Percentiles rank a stretch among this genome's conserved stretches.
phyloP scores from a whole-genome alignment of 371 early-diverging fungal genomes.

The Dipsacomyces acuminosporus region DNA sequence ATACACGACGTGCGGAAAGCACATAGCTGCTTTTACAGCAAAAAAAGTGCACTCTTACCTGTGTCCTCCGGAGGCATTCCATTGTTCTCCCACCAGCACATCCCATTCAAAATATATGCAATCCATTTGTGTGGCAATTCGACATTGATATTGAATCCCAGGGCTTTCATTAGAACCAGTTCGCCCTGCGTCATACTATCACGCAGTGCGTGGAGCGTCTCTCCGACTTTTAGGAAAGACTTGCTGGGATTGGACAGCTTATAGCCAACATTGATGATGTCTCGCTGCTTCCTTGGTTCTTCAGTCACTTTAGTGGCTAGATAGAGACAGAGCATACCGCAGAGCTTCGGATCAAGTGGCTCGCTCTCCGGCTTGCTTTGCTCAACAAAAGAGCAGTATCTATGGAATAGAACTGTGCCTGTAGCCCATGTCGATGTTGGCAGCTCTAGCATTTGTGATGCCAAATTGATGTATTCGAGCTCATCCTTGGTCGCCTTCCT shows the following conservation, averaged over 20 bases:
- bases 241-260: conserved; percentile 7
- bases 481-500: conserved; percentile 5
- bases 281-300: conserved; percentile 63
- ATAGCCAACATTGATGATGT: conserved; percentile 65
- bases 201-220: conserved; percentile 11
- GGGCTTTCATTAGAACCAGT: conserved; percentile 13
- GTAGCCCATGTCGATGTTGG: conserved; percentile 32
- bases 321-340: conserved; percentile 72
- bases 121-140: conserved; percentile 30
- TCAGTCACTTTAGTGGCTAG: conserved; percentile 90
- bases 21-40: no score
- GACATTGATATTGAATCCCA: conserved; percentile 24
- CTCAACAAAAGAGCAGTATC: conserved; percentile 10
- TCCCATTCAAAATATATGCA: conserved; percentile 17
- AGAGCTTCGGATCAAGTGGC: conserved; percentile 1
- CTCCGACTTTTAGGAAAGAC: conserved; percentile 2
- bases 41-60: background rate
- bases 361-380: background rate
- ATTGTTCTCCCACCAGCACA: conserved; percentile 33
- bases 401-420: conserved; percentile 21
- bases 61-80: conserved; percentile 28
- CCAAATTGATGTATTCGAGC: conserved; percentile 9
- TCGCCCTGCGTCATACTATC: conserved; percentile 20
- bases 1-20: no score
- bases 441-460: conserved; percentile 16